phyloP scores from a whole-genome alignment of 192 early-diverging fungal species.

The Coemansia asiatica region DNA sequence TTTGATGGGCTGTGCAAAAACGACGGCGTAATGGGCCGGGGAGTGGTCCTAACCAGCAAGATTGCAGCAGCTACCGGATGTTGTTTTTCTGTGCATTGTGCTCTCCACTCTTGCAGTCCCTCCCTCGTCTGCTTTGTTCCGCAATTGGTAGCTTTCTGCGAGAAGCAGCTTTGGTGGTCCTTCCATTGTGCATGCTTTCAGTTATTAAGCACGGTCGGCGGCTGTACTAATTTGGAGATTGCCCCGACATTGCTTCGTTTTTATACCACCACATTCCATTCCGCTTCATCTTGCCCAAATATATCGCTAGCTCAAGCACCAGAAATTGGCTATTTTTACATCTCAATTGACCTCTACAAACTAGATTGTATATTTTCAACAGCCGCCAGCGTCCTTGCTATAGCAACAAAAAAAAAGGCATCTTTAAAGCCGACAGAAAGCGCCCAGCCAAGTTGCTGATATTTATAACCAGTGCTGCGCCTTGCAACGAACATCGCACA shows the following conservation, averaged over 20 bases:
- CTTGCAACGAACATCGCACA: neutral
- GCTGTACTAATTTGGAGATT: neutral
- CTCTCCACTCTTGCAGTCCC: conserved; percentile 23
- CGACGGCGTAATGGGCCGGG: conserved; percentile 8
- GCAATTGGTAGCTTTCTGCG: neutral
- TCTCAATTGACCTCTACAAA: neutral
- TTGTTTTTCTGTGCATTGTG: conserved; percentile 10
- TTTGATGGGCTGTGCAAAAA: neutral
- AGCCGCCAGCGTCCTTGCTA: neutral
- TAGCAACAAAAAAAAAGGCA: neutral
- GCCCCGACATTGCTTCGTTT: conserved; percentile 1
- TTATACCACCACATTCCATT: neutral
- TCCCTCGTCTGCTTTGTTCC: conserved; percentile 1
- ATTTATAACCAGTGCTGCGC: neutral
- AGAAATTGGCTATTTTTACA: neutral
- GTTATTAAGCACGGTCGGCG: conserved; percentile 9
- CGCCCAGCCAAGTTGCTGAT: neutral
- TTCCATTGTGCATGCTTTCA: conserved; percentile 3
- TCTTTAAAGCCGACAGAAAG: neutral
- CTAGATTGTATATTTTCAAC: neutral
- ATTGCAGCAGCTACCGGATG: neutral
- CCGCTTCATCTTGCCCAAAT: neutral
- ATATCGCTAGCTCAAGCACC: neutral
- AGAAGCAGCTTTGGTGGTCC: neutral
- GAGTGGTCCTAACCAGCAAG: conserved; percentile 4